phyloP scores from a whole-genome alignment of 1,284 basidiomycete genomes.

The Afroboletus lepidellus region DNA sequence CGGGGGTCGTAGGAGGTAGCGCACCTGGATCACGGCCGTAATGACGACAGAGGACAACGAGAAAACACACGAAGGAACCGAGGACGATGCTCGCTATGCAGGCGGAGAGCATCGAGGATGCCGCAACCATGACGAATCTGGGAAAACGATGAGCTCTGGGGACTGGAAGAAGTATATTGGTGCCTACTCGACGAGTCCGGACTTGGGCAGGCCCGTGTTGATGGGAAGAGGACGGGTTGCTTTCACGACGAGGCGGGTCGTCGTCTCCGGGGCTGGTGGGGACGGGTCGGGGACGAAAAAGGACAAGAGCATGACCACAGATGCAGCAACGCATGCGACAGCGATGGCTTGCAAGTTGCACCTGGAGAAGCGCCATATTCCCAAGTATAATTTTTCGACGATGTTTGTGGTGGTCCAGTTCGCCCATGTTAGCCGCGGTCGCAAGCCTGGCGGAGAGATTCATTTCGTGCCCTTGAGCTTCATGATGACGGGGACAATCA shows the following conservation, averaged over 20 bases:
- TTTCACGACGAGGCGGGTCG: constrained; percentile 21
- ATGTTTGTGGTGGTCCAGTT: constrained; percentile 73
- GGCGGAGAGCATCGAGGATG: constrained; percentile 87
- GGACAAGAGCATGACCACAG: constrained; percentile 76
- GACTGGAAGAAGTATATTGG: not conserved
- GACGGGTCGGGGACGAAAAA: constrained; percentile 50
- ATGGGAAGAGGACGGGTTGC: constrained; percentile 32
- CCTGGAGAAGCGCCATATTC: constrained; percentile 82
- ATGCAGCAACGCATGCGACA: constrained; percentile 85
- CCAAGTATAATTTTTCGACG: constrained; percentile 75
- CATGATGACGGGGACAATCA: constrained; percentile 92
- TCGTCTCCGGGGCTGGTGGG: constrained; percentile 11
- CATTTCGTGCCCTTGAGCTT: constrained; percentile 98
- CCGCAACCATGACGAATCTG: constrained; percentile 82
- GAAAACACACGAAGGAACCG: constrained; percentile 89
- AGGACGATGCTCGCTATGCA: constrained; percentile 78
- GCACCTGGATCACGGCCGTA: constrained; percentile 82
- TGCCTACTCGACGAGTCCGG: constrained; percentile 55
- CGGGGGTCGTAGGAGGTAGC: constrained; percentile 12
- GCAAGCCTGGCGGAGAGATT: constrained; percentile 80
- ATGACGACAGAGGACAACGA: constrained; percentile 79
- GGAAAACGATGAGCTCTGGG: constrained; percentile 14
- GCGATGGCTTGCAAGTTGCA: constrained; percentile 93
- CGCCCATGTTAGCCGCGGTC: constrained; percentile 82
- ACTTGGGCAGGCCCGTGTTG: constrained; percentile 35